Conservation (phyloP, 495 filamentous ascomycete genomes). For the Xylaria scruposa region DNA sequence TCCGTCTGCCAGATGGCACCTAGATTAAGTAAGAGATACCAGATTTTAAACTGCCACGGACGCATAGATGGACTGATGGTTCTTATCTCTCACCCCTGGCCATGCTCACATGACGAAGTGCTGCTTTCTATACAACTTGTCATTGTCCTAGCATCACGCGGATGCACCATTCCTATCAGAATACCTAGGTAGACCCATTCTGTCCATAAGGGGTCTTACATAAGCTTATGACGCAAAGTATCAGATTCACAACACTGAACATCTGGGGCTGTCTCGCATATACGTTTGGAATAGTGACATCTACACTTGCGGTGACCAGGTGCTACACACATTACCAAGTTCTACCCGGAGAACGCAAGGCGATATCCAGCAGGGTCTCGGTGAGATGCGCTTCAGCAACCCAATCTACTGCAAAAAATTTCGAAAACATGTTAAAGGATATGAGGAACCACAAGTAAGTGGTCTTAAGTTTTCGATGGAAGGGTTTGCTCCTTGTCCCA, state of each 20-base stretch:
- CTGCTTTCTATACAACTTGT: neutral
- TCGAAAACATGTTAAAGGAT: neutral
- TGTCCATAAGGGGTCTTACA: neutral
- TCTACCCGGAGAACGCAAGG: neutral
- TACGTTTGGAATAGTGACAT: neutral
- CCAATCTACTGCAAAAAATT: neutral
- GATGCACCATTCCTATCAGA: neutral
- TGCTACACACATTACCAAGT: too few species aligned
- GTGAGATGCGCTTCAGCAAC: neutral
- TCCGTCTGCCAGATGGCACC: neutral
- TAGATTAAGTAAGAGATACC: neutral
- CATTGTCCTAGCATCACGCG: constrained; percentile 20
- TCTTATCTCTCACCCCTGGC: constrained; percentile 16
- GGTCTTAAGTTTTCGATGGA: neutral
- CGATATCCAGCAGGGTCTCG: neutral
- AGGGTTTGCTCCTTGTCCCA: too few species aligned
- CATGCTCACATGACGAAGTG: constrained; percentile 18
- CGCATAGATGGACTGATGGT: neutral
- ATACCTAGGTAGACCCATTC: neutral
- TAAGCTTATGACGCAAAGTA: constrained; percentile 17
- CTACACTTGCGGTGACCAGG: too few species aligned
- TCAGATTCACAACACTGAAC: neutral
- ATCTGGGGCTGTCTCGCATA: neutral
- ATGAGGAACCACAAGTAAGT: neutral
- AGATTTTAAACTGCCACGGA: neutral